Conservation (phyloP, 495 filamentous ascomycete genomes). For the Penicillium goetzii region DNA sequence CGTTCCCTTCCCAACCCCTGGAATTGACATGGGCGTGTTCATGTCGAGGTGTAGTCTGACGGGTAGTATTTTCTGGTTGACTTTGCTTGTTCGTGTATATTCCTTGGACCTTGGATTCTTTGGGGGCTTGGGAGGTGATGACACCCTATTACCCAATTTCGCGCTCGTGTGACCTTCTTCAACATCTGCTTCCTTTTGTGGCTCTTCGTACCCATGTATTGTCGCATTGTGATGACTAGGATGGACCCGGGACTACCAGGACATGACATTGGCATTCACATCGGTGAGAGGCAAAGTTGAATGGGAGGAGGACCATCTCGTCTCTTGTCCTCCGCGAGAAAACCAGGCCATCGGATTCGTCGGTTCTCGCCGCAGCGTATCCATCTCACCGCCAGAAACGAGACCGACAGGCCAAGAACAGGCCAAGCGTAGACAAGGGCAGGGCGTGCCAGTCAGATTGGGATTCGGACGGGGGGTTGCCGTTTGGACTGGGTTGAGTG, state of each 20-base stretch:
- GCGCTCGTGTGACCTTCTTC: conserved; percentile 1
- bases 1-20: neutral
- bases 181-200: conserved; percentile 1
- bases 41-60: neutral
- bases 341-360: neutral
- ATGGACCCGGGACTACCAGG: neutral
- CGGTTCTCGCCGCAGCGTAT: conserved; percentile 11
- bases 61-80: neutral
- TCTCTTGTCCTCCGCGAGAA: neutral
- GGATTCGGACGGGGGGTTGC: conserved; percentile 15
- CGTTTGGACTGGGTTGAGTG: conserved; percentile 13
- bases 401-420: conserved; percentile 11
- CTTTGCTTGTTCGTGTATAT: neutral
- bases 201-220: conserved; percentile 17
- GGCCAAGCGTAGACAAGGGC: neutral
- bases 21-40: neutral
- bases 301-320: neutral
- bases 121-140: neutral
- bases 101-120: neutral
- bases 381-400: conserved; percentile 17
- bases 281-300: neutral
- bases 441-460: conserved; percentile 6
- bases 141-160: conserved; percentile 2
- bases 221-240: conserved; percentile 17
- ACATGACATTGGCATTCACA: neutral